Percentiles rank a stretch among this genome's conserved stretches.
Evolutionary conservation across 345 rosid genomes (phyloP).

Genomic region (Gossypium raimondii): DNA sequence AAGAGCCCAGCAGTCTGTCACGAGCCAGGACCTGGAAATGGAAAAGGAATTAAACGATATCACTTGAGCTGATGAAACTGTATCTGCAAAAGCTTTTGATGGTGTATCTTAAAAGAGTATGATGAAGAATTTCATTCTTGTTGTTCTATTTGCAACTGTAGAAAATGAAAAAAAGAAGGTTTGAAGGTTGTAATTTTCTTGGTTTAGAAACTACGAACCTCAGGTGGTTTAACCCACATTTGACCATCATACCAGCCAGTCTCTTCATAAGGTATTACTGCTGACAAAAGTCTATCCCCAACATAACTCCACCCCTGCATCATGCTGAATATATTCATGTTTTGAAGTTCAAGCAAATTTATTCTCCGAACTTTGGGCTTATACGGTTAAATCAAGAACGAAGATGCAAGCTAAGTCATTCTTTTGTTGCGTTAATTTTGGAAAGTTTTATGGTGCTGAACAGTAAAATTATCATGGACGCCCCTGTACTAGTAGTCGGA

Average conservation of each 20-base stretch:
- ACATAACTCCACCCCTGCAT: slow-evolving; percentile 94
- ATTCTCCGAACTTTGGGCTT: background rate
- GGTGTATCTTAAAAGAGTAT: background rate
- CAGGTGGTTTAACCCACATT: slow-evolving; percentile 96
- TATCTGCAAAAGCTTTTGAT: background rate
- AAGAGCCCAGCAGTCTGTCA: slow-evolving; percentile 84
- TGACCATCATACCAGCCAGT: slow-evolving; percentile 99
- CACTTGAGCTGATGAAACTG: background rate
- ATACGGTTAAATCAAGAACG: background rate
- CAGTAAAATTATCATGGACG: too few relatives aligned
- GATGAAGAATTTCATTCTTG: background rate
- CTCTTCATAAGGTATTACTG: slow-evolving; percentile 95
- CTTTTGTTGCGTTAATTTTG: background rate
- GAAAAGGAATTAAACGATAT: slow-evolving; percentile 4
- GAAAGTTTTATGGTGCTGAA: background rate
- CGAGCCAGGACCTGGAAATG: slow-evolving; percentile 80
- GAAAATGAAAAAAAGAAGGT: too few relatives aligned
- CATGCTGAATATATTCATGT: slow-evolving; percentile 5
- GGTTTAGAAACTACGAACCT: slow-evolving; percentile 41
- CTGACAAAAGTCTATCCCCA: slow-evolving; percentile 89
- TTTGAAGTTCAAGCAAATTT: background rate
- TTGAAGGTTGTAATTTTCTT: background rate
- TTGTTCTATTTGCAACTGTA: too few relatives aligned
- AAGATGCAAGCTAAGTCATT: background rate
- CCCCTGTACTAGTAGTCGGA: rapidly evolving